Evolutionary conservation across 2,329 filamentous ascomycete species (phyloP), one percentile per base, ranked within the genome.

Genomic region (Cercospora sp.): DNA sequence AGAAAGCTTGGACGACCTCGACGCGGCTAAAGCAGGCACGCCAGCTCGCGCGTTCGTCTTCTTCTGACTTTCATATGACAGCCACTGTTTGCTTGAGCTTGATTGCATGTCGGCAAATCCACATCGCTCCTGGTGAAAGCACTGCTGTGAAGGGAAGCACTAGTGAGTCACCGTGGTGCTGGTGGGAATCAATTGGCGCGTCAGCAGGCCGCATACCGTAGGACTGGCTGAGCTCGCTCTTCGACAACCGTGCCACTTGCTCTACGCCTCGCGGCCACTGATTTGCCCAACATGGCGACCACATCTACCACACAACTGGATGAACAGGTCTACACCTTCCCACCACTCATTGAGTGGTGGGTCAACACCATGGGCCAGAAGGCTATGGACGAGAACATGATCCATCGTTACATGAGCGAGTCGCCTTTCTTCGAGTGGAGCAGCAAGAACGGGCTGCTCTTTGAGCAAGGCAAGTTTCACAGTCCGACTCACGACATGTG

Each of bases 361-460:
- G 55, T 74, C 9, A 66, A 63, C 18, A 53, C 66, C 8, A 66
- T 66, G 63, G 70, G 66, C 18, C 66, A 69, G 24, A 63, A 72
- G 65, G 70, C 69, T 32, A 78, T 77, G 73, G 72, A 76, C 69
- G 77, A 87, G 82, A 72, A 77, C 68, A 72, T 78, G 66, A 74
- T 90, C 53, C 83, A 89, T 65, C 87, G 85, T 74, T 90, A 90
- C 78, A 88, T 90, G 75, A 82, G 82, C 66, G 82, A 85, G 72
- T 88, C 86, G 1, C 86, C 86, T n/a, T 90, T 88, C 81, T 89
- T 88, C 77, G 88, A 90, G 69, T 78, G 80, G 26, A 84, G 82
- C 13, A 87, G 85, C 69, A 89, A 89, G 77, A 90, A 90, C 78
- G 84, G 85, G 70, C 82, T 86, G 9, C 79, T 87, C 61, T 79